Evolutionary conservation across 768 basidiomycete genomes (phyloP).

Genomic region (Lactifluus volemus): DNA sequence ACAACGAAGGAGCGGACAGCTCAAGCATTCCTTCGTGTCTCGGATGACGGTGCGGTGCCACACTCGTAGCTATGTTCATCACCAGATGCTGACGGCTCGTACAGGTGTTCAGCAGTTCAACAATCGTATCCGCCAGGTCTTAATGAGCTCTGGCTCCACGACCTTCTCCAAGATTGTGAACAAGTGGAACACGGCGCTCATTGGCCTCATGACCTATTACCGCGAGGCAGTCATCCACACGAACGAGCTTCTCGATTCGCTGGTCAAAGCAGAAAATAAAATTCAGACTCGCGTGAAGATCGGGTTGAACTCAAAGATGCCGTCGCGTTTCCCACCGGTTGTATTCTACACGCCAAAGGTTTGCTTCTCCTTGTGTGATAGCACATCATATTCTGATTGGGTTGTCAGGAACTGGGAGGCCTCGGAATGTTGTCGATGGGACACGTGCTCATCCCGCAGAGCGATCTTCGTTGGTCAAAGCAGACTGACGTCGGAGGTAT

Average conservation of each 20-base stretch:
- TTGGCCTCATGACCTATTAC: slow-evolving; percentile 96
- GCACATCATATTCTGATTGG: slow-evolving; percentile 3
- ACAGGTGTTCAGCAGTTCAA: slow-evolving; percentile 91
- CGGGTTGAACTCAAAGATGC: slow-evolving; percentile 99
- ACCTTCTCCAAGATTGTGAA: slow-evolving; percentile 99
- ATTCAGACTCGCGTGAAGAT: slow-evolving; percentile 99
- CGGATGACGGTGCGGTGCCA: slow-evolving; percentile 64
- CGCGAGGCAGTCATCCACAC: slow-evolving; percentile 97
- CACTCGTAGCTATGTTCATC: neutral
- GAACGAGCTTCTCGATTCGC: slow-evolving; percentile 87
- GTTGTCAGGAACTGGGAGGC: slow-evolving; percentile 77
- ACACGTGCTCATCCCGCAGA: slow-evolving; percentile 96
- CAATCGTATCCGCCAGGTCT: slow-evolving; percentile 90
- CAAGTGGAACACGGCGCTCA: slow-evolving; percentile 95
- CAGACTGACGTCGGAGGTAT: slow-evolving; percentile 90
- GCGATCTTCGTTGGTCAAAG: slow-evolving; percentile 95
- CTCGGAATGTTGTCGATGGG: slow-evolving; percentile 99
- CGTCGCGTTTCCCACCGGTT: slow-evolving; percentile 94
- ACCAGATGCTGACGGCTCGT: slow-evolving; percentile 2
- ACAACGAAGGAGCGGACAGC: slow-evolving; percentile 97
- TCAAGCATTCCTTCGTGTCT: slow-evolving; percentile 95
- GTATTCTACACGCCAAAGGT: slow-evolving; percentile 95
- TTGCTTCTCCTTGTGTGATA: slow-evolving; percentile 10
- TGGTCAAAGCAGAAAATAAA: slow-evolving; percentile 99
- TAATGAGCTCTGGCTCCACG: slow-evolving; percentile 98